These are phyloP conservation scores for Alternaria sp. DNA, from an alignment of 2,329 filamentous ascomycete species.

Conservation along the genomic window DNA sequence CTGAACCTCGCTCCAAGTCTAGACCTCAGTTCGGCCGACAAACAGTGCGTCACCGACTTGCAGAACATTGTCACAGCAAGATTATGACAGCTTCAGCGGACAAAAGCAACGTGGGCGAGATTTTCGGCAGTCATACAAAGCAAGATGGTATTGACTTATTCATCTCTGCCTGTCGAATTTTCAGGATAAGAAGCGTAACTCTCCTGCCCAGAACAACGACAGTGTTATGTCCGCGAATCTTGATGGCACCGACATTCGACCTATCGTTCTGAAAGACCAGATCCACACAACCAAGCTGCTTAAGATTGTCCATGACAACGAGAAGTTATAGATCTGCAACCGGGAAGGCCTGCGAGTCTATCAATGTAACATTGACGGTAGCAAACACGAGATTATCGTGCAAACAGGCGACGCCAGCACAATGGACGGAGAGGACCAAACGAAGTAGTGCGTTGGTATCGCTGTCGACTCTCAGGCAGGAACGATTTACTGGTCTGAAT, in stretches of 20 bases:
- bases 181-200: slow-evolving; percentile 42
- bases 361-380: slow-evolving; percentile 27
- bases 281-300: slow-evolving; percentile 58
- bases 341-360: slow-evolving; percentile 56
- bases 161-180: slow-evolving; percentile 34
- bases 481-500: slow-evolving; percentile 68
- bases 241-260: slow-evolving; percentile 58
- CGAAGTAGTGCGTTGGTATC: slow-evolving; percentile 65
- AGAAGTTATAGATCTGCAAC: slow-evolving; percentile 45
- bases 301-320: slow-evolving; percentile 13
- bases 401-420: slow-evolving; percentile 13
- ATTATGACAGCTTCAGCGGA: slow-evolving; percentile 21
- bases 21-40: not conserved
- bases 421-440: slow-evolving; percentile 42
- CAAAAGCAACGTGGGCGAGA: slow-evolving; percentile 13
- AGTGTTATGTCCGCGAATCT: slow-evolving; percentile 57
- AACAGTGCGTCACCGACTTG: slow-evolving; percentile 3
- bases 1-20: not conserved
- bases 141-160: slow-evolving; percentile 48
- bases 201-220: slow-evolving; percentile 50
- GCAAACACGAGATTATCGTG: slow-evolving; percentile 22
- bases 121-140: slow-evolving; percentile 23
- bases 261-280: slow-evolving; percentile 55
- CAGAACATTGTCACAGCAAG: slow-evolving; percentile 10
- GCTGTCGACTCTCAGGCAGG: slow-evolving; percentile 55